A percentile compares a stretch with the other conserved stretches of the same genome.
These are phyloP conservation scores for Quercus aquifolioides DNA, from an alignment of 306 rosid genomes.

Conservation along the genomic window DNA sequence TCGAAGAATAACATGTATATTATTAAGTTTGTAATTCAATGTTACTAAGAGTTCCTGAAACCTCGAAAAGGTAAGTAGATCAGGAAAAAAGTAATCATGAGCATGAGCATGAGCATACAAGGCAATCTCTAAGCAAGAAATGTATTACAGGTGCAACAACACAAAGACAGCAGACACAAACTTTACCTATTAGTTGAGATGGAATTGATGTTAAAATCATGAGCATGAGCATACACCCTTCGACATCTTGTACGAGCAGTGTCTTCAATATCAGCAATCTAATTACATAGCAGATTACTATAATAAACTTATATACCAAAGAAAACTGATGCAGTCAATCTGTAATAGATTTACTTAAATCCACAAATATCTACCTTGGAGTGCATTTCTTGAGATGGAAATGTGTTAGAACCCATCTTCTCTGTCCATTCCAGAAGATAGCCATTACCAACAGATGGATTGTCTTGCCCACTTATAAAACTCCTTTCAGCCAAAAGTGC, in stretches of 20 bases:
- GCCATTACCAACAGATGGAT: slow-evolving; percentile 32
- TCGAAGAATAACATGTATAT: neutral
- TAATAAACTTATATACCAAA: neutral
- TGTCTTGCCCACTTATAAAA: slow-evolving; percentile 40
- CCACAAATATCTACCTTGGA: slow-evolving; percentile 34
- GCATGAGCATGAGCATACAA: neutral
- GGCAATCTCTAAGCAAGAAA: neutral
- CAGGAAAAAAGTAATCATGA: neutral
- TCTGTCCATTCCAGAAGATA: slow-evolving; percentile 36
- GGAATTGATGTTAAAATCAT: slow-evolving; percentile 67
- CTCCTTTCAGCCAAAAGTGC: slow-evolving; percentile 54
- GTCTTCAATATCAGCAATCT: slow-evolving; percentile 47
- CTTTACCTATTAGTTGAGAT: slow-evolving; percentile 71
- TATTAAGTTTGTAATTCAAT: neutral
- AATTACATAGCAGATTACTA: slow-evolving; percentile 15
- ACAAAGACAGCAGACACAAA: neutral
- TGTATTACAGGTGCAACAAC: neutral
- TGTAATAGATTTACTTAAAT: neutral
- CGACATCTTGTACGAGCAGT: slow-evolving; percentile 45
- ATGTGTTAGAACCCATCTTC: slow-evolving; percentile 23
- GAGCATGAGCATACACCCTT: slow-evolving; percentile 67
- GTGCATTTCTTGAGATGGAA: slow-evolving; percentile 26
- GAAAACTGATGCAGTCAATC: neutral
- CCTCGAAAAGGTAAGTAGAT: neutral
- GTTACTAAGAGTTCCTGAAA: neutral